Conservation (phyloP, 2,329 filamentous ascomycete genomes). For the Verticillium zaregamsianum region DNA sequence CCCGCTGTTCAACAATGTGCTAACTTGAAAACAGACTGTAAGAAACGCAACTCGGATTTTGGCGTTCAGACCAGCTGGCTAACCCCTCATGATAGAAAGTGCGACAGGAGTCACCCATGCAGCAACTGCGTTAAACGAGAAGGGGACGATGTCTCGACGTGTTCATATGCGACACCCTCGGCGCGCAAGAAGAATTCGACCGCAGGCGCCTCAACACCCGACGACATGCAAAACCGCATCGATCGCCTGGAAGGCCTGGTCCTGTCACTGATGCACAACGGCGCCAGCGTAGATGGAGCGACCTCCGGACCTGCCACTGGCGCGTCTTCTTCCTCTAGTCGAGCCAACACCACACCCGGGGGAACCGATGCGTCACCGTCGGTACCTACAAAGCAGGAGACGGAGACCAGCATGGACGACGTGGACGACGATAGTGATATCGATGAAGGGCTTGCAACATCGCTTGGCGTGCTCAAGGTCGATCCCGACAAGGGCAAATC, state of each 20-base stretch:
- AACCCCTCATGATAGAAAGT: constrained; percentile 63
- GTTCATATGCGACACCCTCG: constrained; percentile 73
- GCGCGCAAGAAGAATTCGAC: constrained; percentile 70
- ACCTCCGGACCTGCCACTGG: constrained; percentile 26
- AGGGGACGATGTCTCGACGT: constrained; percentile 73
- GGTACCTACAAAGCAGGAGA: constrained; percentile 30
- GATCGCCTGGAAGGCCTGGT: constrained; percentile 91
- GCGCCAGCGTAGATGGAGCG: constrained; percentile 46
- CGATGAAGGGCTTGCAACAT: constrained; percentile 64
- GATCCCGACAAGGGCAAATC: constrained; percentile 73
- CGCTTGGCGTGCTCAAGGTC: constrained; percentile 78
- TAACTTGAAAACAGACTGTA: constrained; percentile 29
- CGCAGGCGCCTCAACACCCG: constrained; percentile 60
- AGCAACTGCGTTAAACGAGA: constrained; percentile 93
- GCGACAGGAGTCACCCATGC: constrained; percentile 85
- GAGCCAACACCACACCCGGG: constrained; percentile 8
- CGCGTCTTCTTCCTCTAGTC: constrained; percentile 17
- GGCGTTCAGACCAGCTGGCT: neutral
- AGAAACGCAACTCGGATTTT: constrained; percentile 13
- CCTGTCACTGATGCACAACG: constrained; percentile 89
- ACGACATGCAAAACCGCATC: constrained; percentile 98
- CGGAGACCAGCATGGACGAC: constrained; percentile 48
- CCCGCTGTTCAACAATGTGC: constrained; percentile 10
- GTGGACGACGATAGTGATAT: constrained; percentile 64
- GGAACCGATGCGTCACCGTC: neutral